These are phyloP conservation scores for Boehmeria nivea DNA, from an alignment of 306 rosid genomes.

Conservation along the genomic window DNA sequence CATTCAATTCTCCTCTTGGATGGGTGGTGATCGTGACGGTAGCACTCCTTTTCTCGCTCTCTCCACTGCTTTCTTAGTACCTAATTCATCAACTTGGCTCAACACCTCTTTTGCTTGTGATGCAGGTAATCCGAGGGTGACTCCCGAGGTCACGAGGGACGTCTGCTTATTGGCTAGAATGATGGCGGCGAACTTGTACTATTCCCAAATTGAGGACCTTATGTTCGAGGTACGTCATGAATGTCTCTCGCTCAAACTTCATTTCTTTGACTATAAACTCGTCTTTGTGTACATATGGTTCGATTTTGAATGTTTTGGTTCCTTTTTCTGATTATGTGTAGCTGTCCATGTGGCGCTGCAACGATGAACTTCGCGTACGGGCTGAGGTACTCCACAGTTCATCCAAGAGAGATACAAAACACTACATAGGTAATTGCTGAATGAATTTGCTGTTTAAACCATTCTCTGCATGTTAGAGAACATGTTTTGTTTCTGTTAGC, in stretches of 20 bases:
- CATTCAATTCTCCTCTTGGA: conserved; percentile 98
- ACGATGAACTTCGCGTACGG: conserved; percentile 74
- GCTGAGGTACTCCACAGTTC: conserved; percentile 69
- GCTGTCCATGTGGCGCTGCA: conserved; percentile 99
- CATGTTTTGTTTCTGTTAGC: background rate
- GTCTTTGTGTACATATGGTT: conserved; percentile 1
- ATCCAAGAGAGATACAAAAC: conserved; percentile 84
- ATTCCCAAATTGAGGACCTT: conserved; percentile 97
- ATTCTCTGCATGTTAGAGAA: background rate
- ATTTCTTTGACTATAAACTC: background rate
- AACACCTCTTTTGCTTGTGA: conserved; percentile 22
- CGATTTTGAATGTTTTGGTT: conserved; percentile 10
- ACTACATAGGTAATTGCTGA: conserved; percentile 67
- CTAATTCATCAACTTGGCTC: background rate
- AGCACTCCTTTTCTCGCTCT: conserved; percentile 4
- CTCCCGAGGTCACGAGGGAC: conserved; percentile 97
- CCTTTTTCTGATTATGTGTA: conserved; percentile 25
- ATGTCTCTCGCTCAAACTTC: conserved; percentile 5
- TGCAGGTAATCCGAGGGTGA: conserved; percentile 96
- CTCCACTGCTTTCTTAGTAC: background rate
- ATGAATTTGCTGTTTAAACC: background rate
- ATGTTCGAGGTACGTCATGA: conserved; percentile 92
- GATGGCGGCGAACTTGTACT: conserved; percentile 98
- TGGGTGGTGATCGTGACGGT: conserved; percentile 99
- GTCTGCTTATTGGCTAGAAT: conserved; percentile 96